Evolutionary conservation across 805 yeast species (phyloP), one percentile per base, ranked within the genome.

Genomic region (Starmerella apicola): DNA sequence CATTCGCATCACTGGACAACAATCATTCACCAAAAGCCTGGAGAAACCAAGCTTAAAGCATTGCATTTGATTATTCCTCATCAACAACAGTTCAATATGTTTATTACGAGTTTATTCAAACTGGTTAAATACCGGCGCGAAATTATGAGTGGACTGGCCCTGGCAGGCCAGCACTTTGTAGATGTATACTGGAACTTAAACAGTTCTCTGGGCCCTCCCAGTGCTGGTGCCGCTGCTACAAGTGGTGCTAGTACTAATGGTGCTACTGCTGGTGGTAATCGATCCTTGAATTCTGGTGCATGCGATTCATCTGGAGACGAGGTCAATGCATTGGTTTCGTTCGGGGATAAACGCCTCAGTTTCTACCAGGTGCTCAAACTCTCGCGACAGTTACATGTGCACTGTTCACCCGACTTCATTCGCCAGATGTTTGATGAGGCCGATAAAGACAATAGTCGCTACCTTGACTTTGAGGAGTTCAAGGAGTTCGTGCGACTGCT

Each of bases 1-100:
- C 71, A 69, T 39, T 74, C 75, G 32, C 63, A 66, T 10, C 59
- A 72, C 7, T 88, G 98, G 98, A 68, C 83, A 1, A 78, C 94
- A 0, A 71, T 88, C 24, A 73, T 84, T 10, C 88, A 83, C 54
- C 71, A 67, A 41, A 66, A 69, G 5, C 65, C 71, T 5, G 74
- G 70, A 39, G 66, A 70, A 2, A 65, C 71, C 37, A 81, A 79
- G 54, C 63, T 83, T 33, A 81, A 83, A 51, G 81, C 86, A 0
- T 58, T 91, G 38, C 95, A 88, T 59, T 59, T 85, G 13, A 74
- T 86, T 7, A 85, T 94, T 1, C 58, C 68, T 0, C 61, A 67
- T 7, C 62, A 60, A 35, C 58, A 58, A 20, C 78, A 74, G 30
- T 74, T 70, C 37, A 68, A 80, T 50, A 44, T 69, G 48, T 65